Conservation (phyloP, 805 yeast genomes). For the Candida morakotiae region DNA sequence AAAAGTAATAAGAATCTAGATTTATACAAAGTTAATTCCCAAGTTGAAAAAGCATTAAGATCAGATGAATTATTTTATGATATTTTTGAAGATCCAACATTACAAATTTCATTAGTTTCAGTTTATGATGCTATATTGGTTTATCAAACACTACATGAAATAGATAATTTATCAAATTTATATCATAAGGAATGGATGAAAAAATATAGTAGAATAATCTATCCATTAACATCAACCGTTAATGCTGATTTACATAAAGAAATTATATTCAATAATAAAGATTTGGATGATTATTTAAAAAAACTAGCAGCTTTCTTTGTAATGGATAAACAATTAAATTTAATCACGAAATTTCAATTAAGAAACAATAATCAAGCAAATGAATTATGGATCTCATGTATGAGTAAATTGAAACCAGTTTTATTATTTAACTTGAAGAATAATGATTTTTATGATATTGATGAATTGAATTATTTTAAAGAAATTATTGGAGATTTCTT, state of each 20-base stretch:
- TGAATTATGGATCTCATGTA: slow-evolving; percentile 74
- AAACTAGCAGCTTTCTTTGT: slow-evolving; percentile 74
- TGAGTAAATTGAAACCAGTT: slow-evolving; percentile 55
- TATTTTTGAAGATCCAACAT: slow-evolving; percentile 40
- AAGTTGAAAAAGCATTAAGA: slow-evolving; percentile 77
- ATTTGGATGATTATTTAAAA: slow-evolving; percentile 52
- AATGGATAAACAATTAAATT: slow-evolving; percentile 65
- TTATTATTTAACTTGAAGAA: slow-evolving; percentile 44
- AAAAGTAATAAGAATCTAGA: slow-evolving; percentile 36
- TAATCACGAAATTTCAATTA: slow-evolving; percentile 59
- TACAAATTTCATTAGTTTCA: slow-evolving; percentile 57
- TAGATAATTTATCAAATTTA: slow-evolving; percentile 55
- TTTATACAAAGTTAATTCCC: slow-evolving; percentile 73
- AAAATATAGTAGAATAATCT: slow-evolving; percentile 66
- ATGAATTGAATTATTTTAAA: slow-evolving; percentile 52
- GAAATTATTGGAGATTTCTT: slow-evolving; percentile 64
- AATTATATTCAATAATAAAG: slow-evolving; percentile 11
- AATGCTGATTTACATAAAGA: slow-evolving; percentile 7
- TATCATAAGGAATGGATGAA: slow-evolving; percentile 69
- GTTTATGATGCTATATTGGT: slow-evolving; percentile 81
- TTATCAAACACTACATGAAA: slow-evolving; percentile 66
- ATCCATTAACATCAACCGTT: slow-evolving; percentile 52
- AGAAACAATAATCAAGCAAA: slow-evolving; percentile 57
- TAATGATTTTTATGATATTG: slow-evolving; percentile 30
- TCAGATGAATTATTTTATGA: slow-evolving; percentile 47